These are phyloP conservation scores for Lactarius quietus DNA, from an alignment of 768 basidiomycete species.

Conservation along the genomic window DNA sequence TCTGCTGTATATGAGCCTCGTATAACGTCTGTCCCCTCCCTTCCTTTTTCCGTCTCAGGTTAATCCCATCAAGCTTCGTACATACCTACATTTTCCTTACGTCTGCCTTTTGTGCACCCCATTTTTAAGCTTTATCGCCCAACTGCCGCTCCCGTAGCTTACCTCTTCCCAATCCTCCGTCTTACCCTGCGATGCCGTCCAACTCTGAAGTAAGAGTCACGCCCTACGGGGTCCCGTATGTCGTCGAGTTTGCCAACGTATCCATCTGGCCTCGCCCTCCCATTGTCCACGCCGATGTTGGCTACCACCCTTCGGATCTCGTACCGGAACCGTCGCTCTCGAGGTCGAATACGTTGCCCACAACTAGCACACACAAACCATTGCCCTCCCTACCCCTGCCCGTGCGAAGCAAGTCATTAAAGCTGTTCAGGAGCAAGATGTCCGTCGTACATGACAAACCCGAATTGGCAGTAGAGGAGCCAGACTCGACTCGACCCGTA, in stretches of 20 bases:
- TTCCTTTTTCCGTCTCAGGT: constrained; percentile 12
- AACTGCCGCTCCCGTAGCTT: constrained; percentile 1
- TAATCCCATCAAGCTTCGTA: constrained; percentile 10
- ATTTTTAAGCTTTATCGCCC: constrained; percentile 18
- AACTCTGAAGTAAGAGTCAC: constrained; percentile 33
- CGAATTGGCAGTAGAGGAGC: background rate
- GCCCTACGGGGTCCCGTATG: constrained; percentile 35
- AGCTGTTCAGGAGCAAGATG: constrained; percentile 16
- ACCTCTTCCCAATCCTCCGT: constrained; percentile 1
- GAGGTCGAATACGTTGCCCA: constrained; percentile 24
- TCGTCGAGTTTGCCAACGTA: constrained; percentile 37
- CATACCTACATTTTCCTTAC: constrained; percentile 8
- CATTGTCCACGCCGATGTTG: constrained; percentile 1
- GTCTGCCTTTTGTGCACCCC: constrained; percentile 11
- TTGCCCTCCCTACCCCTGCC: constrained; percentile 20
- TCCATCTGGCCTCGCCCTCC: constrained; percentile 30
- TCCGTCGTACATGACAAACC: background rate
- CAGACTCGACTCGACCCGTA: constrained; percentile 8
- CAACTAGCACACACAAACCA: constrained; percentile 19
- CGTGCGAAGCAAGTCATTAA: constrained; percentile 24
- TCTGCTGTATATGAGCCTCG: constrained; percentile 10
- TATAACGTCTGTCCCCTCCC: background rate
- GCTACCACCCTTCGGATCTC: constrained; percentile 4
- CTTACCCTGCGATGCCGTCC: constrained; percentile 26
- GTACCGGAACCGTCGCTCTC: constrained; percentile 1